Conservation (phyloP, 176 grass and related monocot species). For the Triticum dicoccoides region DNA sequence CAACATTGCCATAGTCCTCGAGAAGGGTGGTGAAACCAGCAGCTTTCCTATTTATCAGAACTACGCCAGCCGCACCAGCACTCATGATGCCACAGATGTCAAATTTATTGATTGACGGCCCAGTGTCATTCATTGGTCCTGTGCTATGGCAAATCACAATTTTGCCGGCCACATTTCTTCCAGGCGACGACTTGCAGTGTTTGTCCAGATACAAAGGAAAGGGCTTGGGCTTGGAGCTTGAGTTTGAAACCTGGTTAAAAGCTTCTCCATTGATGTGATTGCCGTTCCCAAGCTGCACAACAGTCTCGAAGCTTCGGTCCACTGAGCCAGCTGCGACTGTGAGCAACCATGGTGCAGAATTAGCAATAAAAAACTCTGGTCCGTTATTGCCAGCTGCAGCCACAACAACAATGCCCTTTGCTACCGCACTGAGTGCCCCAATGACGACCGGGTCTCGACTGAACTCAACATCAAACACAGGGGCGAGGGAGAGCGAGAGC, state of each 20-base stretch:
- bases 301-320: neutral
- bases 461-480: too few relatives aligned
- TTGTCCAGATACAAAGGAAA: neutral
- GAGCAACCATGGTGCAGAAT: conserved; percentile 54
- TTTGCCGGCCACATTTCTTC: neutral
- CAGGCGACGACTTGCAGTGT: neutral
- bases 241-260: neutral
- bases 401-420: conserved; percentile 45
- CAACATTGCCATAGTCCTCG: neutral
- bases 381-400: conserved; percentile 41
- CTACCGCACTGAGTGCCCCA: conserved; percentile 29
- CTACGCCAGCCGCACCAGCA: neutral
- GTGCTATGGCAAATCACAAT: neutral
- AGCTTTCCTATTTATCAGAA: neutral
- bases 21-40: neutral
- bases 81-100: neutral
- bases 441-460: conserved; percentile 25
- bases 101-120: neutral
- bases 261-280: neutral
- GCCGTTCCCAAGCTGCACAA: neutral
- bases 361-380: conserved; percentile 1
- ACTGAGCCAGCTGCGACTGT: conserved; percentile 45
- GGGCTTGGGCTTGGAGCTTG: neutral
- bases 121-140: neutral
- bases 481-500: too few relatives aligned